A percentile compares a stretch with the other conserved stretches of the same genome.
Evolutionary conservation across 257 asterid species (phyloP).

Genomic region (Coffea canephora): DNA sequence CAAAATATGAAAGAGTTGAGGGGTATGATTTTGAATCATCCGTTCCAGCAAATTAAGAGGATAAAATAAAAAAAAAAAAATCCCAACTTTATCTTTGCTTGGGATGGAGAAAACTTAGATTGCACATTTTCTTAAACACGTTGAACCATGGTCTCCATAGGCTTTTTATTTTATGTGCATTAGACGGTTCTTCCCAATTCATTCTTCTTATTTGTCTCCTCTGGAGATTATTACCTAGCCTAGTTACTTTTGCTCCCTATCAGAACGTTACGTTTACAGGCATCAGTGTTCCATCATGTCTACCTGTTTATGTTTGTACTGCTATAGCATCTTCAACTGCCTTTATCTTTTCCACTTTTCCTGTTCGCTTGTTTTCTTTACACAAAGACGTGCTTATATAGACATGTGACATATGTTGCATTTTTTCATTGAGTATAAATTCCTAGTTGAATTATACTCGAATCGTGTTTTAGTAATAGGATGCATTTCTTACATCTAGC

Average conservation of each 20-base stretch:
- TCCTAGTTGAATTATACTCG: not conserved
- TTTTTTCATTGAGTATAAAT: not conserved
- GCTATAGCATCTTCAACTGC: not conserved
- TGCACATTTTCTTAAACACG: not conserved
- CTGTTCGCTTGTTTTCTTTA: not conserved
- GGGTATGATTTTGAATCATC: not conserved
- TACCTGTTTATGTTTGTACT: not conserved
- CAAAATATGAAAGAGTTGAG: not conserved
- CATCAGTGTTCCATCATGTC: not conserved
- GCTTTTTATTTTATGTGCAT: not conserved
- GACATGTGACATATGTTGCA: not conserved
- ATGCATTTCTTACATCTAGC: not conserved
- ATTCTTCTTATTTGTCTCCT: not conserved
- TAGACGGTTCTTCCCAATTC: not conserved
- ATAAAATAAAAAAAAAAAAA: not conserved
- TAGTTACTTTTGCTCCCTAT: not conserved
- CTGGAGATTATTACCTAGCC: not conserved
- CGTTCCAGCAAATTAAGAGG: not conserved
- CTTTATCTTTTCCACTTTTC: not conserved
- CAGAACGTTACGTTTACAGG: not conserved
- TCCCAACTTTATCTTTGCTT: not conserved
- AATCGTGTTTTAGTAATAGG: not conserved
- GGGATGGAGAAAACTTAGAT: not conserved
- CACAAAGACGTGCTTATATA: not conserved
- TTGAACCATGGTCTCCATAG: not conserved